Evolutionary conservation across 805 yeast genomes (phyloP).

Genomic region (Candida xyloterini): DNA sequence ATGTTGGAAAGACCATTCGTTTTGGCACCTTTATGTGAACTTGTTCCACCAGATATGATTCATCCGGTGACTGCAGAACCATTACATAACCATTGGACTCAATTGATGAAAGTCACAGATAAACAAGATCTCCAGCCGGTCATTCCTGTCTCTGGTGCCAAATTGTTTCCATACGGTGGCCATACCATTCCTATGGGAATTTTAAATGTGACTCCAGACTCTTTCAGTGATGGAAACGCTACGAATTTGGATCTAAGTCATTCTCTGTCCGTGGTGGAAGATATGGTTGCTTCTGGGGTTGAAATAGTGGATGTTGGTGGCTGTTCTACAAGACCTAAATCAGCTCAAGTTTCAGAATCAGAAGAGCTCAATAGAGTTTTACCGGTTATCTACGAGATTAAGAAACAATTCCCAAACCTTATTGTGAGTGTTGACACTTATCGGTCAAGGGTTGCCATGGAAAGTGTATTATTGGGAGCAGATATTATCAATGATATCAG

Average conservation of each 20-base stretch:
- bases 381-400: slow-evolving; percentile 63
- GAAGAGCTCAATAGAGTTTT: slow-evolving; percentile 71
- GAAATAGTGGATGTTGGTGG: slow-evolving; percentile 90
- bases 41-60: slow-evolving; percentile 57
- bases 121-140: slow-evolving; percentile 43
- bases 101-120: slow-evolving; percentile 28
- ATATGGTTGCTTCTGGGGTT: slow-evolving; percentile 60
- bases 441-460: slow-evolving; percentile 68
- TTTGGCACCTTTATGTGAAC: slow-evolving; percentile 80
- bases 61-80: slow-evolving; percentile 92
- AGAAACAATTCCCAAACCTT: slow-evolving; percentile 38
- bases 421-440: slow-evolving; percentile 87
- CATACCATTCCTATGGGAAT: slow-evolving; percentile 83
- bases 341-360: slow-evolving; percentile 54
- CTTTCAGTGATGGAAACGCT: slow-evolving; percentile 87
- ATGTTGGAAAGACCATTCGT: slow-evolving; percentile 92
- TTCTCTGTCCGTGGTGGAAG: slow-evolving; percentile 44
- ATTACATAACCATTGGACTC: slow-evolving; percentile 60
- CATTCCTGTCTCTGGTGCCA: slow-evolving; percentile 39
- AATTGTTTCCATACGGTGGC: slow-evolving; percentile 4
- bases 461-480: slow-evolving; percentile 71
- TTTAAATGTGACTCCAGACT: slow-evolving; percentile 88
- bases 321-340: slow-evolving; percentile 87
- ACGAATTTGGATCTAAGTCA: slow-evolving; percentile 35
- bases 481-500: slow-evolving; percentile 90